Conservation (phyloP, 352 stramenopile species). For the Pythium myriotylum region DNA sequence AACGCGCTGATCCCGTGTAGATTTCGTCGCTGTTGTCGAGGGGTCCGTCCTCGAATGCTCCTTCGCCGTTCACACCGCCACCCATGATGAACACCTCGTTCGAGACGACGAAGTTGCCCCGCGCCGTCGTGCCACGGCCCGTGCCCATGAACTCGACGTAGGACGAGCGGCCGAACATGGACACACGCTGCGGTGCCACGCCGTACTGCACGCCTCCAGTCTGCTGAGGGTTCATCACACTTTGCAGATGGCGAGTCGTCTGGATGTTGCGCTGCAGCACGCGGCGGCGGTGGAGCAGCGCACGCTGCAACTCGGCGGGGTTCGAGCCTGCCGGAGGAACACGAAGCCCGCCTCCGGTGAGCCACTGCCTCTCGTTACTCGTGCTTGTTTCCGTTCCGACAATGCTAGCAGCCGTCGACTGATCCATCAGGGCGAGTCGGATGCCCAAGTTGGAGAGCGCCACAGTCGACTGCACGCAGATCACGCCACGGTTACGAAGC, state of each 20-base stretch:
- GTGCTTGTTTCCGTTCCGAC: slow-evolving; percentile 3
- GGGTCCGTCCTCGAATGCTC: slow-evolving; percentile 19
- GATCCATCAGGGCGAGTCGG: slow-evolving; percentile 51
- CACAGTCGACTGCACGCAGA: slow-evolving; percentile 60
- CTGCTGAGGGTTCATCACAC: not conserved
- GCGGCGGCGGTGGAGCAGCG: slow-evolving; percentile 16
- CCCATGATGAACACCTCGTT: slow-evolving; percentile 28
- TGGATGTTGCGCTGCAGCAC: slow-evolving; percentile 19
- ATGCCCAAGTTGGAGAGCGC: slow-evolving; percentile 58
- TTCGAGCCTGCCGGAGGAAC: not conserved
- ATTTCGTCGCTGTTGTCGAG: slow-evolving; percentile 5
- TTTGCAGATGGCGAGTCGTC: slow-evolving; percentile 9
- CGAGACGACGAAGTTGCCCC: slow-evolving; percentile 7
- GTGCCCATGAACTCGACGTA: slow-evolving; percentile 14
- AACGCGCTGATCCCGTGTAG: slow-evolving; percentile 1
- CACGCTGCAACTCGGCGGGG: slow-evolving; percentile 11
- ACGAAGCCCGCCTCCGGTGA: not conserved
- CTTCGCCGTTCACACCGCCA: slow-evolving; percentile 20
- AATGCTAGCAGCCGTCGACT: not conserved
- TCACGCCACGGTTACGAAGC: slow-evolving; percentile 44
- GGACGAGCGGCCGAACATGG: slow-evolving; percentile 50
- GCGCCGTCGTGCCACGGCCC: not conserved
- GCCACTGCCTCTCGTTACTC: slow-evolving; percentile 10
- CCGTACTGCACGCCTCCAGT: not conserved
- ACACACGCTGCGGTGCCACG: slow-evolving; percentile 45